Evolutionary conservation across 345 rosid species (phyloP).

Genomic region (Firmiana major): DNA sequence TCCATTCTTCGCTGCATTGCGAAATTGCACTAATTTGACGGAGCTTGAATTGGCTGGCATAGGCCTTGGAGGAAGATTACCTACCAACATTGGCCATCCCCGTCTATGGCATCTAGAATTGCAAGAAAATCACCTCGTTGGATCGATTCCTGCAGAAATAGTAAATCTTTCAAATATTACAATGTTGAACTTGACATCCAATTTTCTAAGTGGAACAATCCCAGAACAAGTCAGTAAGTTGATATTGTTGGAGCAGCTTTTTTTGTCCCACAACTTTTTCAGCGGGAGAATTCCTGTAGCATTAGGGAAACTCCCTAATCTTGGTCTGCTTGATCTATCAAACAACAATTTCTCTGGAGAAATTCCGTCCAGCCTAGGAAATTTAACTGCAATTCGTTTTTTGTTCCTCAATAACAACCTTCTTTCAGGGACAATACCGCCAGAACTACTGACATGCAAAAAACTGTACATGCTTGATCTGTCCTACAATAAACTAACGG

Average conservation of each 20-base stretch:
- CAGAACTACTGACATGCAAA: slow-evolving; percentile 33
- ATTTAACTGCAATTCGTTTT: slow-evolving; percentile 20
- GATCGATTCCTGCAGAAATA: slow-evolving; percentile 37
- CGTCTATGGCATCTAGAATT: slow-evolving; percentile 18
- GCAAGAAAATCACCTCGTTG: slow-evolving; percentile 43
- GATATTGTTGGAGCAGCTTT: slow-evolving; percentile 34
- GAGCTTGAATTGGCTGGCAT: slow-evolving; percentile 56
- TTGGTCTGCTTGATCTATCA: slow-evolving; percentile 46
- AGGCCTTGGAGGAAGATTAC: slow-evolving; percentile 49
- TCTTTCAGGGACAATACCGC: slow-evolving; percentile 49
- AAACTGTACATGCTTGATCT: slow-evolving; percentile 40
- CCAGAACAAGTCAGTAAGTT: slow-evolving; percentile 28
- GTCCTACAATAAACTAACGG: slow-evolving; percentile 44
- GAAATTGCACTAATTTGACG: slow-evolving; percentile 35
- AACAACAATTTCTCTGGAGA: slow-evolving; percentile 40
- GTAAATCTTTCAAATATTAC: slow-evolving; percentile 31
- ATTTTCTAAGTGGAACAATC: slow-evolving; percentile 38
- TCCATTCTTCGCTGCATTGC: slow-evolving; percentile 34
- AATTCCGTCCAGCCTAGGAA: slow-evolving; percentile 40
- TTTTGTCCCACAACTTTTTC: slow-evolving; percentile 38
- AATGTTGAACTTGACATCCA: slow-evolving; percentile 37
- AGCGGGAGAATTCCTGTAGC: slow-evolving; percentile 38
- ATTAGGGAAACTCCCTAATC: slow-evolving; percentile 27
- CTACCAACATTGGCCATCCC: slow-evolving; percentile 34
- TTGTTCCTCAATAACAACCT: slow-evolving; percentile 49